Evolutionary conservation across 345 rosid genomes (phyloP).

Genomic region (Trapa bicornis): DNA sequence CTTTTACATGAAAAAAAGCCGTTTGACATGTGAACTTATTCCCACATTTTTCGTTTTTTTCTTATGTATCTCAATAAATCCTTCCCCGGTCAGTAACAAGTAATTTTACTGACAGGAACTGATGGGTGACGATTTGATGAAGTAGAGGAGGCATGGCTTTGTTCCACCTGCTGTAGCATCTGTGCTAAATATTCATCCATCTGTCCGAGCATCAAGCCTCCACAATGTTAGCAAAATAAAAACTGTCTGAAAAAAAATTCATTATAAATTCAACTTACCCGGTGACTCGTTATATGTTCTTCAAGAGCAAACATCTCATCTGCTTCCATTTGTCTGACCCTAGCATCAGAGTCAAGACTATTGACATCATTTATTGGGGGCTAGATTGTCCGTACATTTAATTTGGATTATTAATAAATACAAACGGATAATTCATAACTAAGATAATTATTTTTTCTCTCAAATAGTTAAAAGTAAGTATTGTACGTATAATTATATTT

Average conservation of each 20-base stretch:
- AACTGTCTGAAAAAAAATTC: background rate
- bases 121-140: slow-evolving; percentile 16
- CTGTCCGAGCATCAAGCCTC: slow-evolving; percentile 24
- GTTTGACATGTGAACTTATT: background rate
- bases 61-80: background rate
- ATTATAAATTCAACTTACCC: background rate
- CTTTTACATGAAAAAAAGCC: no score
- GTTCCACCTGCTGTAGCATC: slow-evolving; percentile 58
- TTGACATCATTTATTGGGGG: slow-evolving; percentile 14
- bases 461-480: no score
- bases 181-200: slow-evolving; percentile 48
- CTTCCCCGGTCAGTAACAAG: background rate
- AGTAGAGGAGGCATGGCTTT: slow-evolving; percentile 20
- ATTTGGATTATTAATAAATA: no score
- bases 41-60: background rate
- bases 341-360: slow-evolving; percentile 35
- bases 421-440: no score
- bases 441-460: no score
- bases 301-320: slow-evolving; percentile 82
- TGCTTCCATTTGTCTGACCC: slow-evolving; percentile 74
- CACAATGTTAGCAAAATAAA: slow-evolving; percentile 4
- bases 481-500: no score
- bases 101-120: slow-evolving; percentile 28
- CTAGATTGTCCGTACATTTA: slow-evolving; percentile 3
- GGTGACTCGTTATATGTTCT: slow-evolving; percentile 58